These are phyloP conservation scores for Wallacemonas sp. DNA, from an alignment of 208 protist species.

Conservation along the genomic window DNA sequence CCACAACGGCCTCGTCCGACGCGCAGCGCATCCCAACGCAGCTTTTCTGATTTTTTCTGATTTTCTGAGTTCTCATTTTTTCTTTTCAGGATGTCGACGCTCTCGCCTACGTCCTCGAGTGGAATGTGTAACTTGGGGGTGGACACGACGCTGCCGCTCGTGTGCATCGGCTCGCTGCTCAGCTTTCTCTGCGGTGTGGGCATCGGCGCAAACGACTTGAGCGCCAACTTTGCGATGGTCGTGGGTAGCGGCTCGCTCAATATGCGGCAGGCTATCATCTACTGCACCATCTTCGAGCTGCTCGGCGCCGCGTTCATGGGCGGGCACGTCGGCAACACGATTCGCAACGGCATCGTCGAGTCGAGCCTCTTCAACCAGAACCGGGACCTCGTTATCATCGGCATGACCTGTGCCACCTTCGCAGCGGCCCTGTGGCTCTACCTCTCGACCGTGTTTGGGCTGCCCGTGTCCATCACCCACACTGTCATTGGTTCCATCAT, in stretches of 20 bases:
- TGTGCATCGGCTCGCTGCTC: conserved; percentile 69
- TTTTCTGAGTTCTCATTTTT: conserved; percentile 6
- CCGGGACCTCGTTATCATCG: conserved; percentile 63
- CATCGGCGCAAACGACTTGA: conserved; percentile 83
- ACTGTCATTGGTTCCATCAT: conserved; percentile 80
- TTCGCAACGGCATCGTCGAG: conserved; percentile 75
- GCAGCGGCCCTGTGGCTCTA: conserved; percentile 73
- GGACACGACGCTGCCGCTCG: conserved; percentile 68
- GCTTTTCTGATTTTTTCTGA: neutral
- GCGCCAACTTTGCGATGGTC: conserved; percentile 86
- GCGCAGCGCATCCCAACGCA: no score
- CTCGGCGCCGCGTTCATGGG: conserved; percentile 86
- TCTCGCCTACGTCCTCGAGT: neutral
- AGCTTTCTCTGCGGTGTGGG: conserved; percentile 84
- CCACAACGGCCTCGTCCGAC: no score
- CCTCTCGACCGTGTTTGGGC: conserved; percentile 74
- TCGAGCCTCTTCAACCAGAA: conserved; percentile 58
- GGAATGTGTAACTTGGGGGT: conserved; percentile 53
- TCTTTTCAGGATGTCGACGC: conserved; percentile 7
- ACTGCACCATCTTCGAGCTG: conserved; percentile 80
- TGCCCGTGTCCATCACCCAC: conserved; percentile 84
- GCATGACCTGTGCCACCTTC: conserved; percentile 77
- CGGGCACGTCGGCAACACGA: conserved; percentile 69
- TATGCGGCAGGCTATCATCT: conserved; percentile 77
- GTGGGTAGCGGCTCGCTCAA: conserved; percentile 80